Evolutionary conservation across 805 yeast genomes (phyloP).

Genomic region (Pichia thaimueangensis): DNA sequence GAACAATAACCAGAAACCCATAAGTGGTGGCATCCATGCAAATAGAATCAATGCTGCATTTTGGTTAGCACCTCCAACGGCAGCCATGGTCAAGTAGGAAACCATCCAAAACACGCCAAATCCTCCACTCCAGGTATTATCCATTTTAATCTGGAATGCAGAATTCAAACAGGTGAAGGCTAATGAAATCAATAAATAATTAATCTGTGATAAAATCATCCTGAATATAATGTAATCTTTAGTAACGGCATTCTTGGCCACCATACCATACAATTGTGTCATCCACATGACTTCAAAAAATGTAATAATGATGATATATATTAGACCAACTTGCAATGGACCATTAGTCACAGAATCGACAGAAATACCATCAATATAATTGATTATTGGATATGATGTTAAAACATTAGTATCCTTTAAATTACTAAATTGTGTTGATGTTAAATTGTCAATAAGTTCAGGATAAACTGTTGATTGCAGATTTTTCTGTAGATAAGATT

Average conservation of each 20-base stretch:
- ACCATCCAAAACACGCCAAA: conserved; percentile 72
- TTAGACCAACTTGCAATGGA: conserved; percentile 69
- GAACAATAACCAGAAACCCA: conserved; percentile 66
- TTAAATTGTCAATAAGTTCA: conserved; percentile 24
- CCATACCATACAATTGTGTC: conserved; percentile 42
- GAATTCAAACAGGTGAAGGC: conserved; percentile 55
- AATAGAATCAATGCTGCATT: conserved; percentile 48
- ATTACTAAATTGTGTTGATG: conserved; percentile 19
- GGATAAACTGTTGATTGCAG: conserved; percentile 21
- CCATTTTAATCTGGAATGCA: conserved; percentile 61
- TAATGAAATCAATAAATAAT: conserved; percentile 53
- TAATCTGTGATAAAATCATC: conserved; percentile 40
- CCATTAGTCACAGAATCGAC: conserved; percentile 49
- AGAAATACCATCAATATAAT: conserved; percentile 12
- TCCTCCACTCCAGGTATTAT: conserved; percentile 53
- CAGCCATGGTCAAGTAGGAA: conserved; percentile 60
- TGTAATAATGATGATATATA: conserved; percentile 63
- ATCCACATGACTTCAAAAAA: conserved; percentile 67
- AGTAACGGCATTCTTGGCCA: conserved; percentile 39
- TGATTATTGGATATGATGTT: conserved; percentile 19
- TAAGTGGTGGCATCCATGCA: conserved; percentile 50
- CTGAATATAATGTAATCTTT: conserved; percentile 48
- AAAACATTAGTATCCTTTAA: conserved; percentile 19
- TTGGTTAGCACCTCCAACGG: conserved; percentile 74
- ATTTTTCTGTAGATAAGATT: conserved; percentile 21